phyloP scores from a whole-genome alignment of 2,329 filamentous ascomycete genomes.

The Dichotomopilus funicola region DNA sequence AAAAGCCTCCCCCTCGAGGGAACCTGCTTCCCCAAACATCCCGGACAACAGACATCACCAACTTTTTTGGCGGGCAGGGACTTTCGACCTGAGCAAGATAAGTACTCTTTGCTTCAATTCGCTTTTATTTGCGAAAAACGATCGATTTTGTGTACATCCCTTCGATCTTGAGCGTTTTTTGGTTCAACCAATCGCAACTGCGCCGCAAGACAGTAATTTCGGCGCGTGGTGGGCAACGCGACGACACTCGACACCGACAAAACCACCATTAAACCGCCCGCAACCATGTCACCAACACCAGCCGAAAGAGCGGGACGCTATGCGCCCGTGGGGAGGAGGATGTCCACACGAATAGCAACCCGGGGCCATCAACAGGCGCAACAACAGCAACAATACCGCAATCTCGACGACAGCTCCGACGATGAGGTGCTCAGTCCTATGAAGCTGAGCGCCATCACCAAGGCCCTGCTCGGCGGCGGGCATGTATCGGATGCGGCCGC shows the following conservation, averaged over 20 bases:
- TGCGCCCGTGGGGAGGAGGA: slow-evolving; percentile 42
- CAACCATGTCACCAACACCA: slow-evolving; percentile 1
- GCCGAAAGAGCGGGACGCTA: slow-evolving; percentile 32
- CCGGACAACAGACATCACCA: background rate
- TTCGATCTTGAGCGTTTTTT: too few species aligned
- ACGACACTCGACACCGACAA: background rate
- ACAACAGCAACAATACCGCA: slow-evolving; percentile 31
- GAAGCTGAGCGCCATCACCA: slow-evolving; percentile 89
- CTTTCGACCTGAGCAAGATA: background rate
- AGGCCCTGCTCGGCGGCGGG: slow-evolving; percentile 60
- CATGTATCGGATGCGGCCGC: slow-evolving; percentile 27
- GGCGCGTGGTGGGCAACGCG: background rate
- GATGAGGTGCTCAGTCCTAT: slow-evolving; percentile 88
- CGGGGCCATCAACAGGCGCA: slow-evolving; percentile 28
- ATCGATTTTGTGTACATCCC: too few species aligned
- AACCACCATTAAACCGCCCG: slow-evolving; percentile 42
- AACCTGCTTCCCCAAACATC: slow-evolving; percentile 1
- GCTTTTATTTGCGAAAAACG: background rate
- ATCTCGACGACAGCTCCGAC: slow-evolving; percentile 79
- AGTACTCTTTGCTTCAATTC: slow-evolving; percentile 7
- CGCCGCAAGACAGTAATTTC: background rate
- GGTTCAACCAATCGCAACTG: background rate
- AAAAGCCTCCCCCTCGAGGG: background rate
- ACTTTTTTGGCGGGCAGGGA: background rate
- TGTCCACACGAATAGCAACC: slow-evolving; percentile 48